A percentile compares a stretch with the other conserved stretches of the same genome.
Evolutionary conservation across 75 land plant species (phyloP).

Genomic region (Cryptomeria japonica): DNA sequence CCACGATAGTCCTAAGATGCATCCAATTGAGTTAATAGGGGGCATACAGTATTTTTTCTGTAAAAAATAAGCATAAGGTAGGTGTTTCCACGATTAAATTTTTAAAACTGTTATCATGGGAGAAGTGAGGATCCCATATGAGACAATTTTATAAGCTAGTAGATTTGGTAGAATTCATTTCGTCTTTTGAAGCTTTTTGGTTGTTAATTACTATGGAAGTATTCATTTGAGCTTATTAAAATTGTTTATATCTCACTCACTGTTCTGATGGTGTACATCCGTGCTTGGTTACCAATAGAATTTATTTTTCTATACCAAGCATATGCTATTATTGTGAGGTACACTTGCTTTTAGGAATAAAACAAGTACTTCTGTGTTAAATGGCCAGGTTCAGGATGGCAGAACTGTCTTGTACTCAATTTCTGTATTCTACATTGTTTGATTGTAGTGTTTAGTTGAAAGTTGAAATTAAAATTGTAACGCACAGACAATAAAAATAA

Average conservation of each 20-base stretch:
- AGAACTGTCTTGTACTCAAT: no score
- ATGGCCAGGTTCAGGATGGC: no score
- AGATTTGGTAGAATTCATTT: background rate
- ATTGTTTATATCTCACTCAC: background rate
- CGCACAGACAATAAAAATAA: no score
- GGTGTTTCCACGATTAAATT: no score
- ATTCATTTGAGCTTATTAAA: background rate
- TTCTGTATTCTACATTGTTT: no score
- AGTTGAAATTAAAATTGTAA: no score
- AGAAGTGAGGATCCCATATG: background rate
- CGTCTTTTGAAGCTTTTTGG: background rate
- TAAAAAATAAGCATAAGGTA: background rate
- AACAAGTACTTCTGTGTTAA: no score
- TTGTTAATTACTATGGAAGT: background rate
- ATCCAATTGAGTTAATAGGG: background rate
- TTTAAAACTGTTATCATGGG: no score
- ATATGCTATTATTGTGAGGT: background rate
- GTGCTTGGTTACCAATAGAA: background rate
- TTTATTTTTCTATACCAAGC: background rate
- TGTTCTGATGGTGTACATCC: background rate
- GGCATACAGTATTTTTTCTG: background rate
- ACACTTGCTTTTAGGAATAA: no score
- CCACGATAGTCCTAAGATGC: background rate
- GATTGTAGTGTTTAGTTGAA: no score
- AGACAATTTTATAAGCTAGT: background rate